Base-by-base conservation (phyloP, 2,329 filamentous ascomycete genomes). In the Beauveria scarabaeidicola region DNA sequence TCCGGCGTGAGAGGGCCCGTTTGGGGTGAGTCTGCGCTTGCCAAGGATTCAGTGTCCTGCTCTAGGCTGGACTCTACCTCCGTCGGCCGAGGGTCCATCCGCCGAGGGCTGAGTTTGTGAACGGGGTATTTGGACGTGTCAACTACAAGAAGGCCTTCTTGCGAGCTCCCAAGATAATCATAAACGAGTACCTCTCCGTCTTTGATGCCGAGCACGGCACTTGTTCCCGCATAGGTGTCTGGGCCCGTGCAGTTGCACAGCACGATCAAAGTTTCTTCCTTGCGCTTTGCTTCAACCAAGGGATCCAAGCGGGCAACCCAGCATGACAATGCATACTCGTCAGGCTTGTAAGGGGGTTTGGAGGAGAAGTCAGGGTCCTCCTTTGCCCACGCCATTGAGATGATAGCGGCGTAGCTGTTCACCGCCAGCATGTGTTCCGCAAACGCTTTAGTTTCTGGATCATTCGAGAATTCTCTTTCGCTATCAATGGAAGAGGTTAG, bases 351-450 rank as follows among this genome's bases (percentile, higher is more conserved):
- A 0, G 81, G 82, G 0, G 81, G 82, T 63, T 63, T 74, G 29
- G 65, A 76, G 61, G 67, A 83, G 68, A 75, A 84, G 19, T 66
- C 76, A 1, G 71, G 77, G 66, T 77, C 79, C 62, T 77, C 83
- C 59, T 70, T 76, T 1, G 88, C 90, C 89, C 89, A 93, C 0
- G 90, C 88, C 89, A 92, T 92, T 4, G 82, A 84, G 0, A 93
- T 65, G 38, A 91, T 82, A 1, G 90, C 84, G 0, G 92, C 63
- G 15, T 84, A 81, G 0, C 84, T 78, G 1, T 77, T 63, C 0
- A 73, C 72, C 1, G 79, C 70, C 0, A 88, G 68, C 21, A 85
- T 74, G 46, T 86, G 81, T 38, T 75, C 79, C 0, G 74, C 77
- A 29, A 61, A 55, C 3, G 41, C 52, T 13, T n/a, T 10, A 9